Percentiles rank a stretch among this genome's conserved stretches.
Evolutionary conservation across 257 asterid genomes (phyloP).

Genomic region (Sherardia arvensis): DNA sequence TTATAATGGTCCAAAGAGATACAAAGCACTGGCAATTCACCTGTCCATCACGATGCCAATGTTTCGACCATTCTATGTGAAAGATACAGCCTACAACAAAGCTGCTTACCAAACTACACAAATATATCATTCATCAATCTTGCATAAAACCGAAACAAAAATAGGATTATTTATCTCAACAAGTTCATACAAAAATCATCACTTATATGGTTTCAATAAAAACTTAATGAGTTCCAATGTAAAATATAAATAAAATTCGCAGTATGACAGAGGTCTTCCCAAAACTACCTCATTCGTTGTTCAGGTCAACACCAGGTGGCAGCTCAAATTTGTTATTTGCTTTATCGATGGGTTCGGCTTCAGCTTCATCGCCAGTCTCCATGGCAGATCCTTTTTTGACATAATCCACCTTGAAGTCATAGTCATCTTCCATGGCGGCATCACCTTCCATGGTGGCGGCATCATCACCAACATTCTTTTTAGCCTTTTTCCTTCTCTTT

Average conservation of each 20-base stretch:
- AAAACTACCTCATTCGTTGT: slow-evolving; percentile 23
- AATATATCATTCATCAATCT: background rate
- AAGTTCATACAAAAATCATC: background rate
- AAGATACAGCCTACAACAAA: background rate
- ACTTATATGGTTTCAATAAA: background rate
- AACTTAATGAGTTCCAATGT: background rate
- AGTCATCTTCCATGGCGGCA: slow-evolving; percentile 47
- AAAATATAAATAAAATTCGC: too few relatives aligned
- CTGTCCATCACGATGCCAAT: background rate
- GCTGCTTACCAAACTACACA: background rate
- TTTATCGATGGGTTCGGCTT: slow-evolving; percentile 2
- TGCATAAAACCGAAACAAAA: background rate
- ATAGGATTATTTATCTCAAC: background rate
- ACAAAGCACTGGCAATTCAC: background rate
- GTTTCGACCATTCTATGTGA: background rate
- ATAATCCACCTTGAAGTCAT: slow-evolving; percentile 70
- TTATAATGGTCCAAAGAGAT: background rate
- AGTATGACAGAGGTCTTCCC: background rate
- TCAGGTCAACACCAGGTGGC: slow-evolving; percentile 57
- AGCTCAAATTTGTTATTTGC: slow-evolving; percentile 50
- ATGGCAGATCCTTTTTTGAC: slow-evolving; percentile 26
- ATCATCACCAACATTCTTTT: too few relatives aligned
- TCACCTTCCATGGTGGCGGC: slow-evolving; percentile 45
- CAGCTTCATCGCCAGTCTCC: slow-evolving; percentile 35
- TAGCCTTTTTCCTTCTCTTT: slow-evolving; percentile 52